These are phyloP conservation scores for Solanum hybrid DNA, from an alignment of 305 asterid species.

Conservation along the genomic window DNA sequence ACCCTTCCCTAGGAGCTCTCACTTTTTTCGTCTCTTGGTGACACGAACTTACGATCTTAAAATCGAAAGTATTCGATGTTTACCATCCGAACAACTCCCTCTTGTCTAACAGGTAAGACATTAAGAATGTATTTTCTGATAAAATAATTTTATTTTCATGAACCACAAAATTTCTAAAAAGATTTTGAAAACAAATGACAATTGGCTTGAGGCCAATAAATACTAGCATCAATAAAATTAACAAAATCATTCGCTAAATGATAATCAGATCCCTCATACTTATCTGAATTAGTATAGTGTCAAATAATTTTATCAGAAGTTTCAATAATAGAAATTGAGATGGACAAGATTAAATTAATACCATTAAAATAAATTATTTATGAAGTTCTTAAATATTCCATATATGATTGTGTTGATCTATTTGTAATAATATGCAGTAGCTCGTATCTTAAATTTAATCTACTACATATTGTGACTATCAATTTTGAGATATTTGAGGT, in stretches of 20 bases:
- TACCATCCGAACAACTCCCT: background rate
- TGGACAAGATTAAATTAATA: background rate
- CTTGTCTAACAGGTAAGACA: background rate
- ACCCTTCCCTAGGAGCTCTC: accelerated
- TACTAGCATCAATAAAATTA: background rate
- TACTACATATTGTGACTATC: background rate
- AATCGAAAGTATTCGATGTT: too few relatives aligned
- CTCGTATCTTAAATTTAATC: background rate
- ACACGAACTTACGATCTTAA: background rate
- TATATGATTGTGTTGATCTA: background rate
- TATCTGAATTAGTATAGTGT: background rate
- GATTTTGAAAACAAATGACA: background rate
- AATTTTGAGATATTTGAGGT: background rate
- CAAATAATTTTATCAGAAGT: background rate
- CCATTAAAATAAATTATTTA: too few relatives aligned
- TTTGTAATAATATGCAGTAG: background rate
- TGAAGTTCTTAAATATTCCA: background rate
- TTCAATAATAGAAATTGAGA: background rate
- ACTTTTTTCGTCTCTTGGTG: background rate
- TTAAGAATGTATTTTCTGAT: too few relatives aligned
- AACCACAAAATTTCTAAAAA: too few relatives aligned
- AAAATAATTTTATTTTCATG: background rate
- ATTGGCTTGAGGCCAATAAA: background rate
- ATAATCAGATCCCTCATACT: background rate
- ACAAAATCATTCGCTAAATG: background rate